Conservation (phyloP, 805 yeast genomes). For the Ogataea paraovalis region DNA sequence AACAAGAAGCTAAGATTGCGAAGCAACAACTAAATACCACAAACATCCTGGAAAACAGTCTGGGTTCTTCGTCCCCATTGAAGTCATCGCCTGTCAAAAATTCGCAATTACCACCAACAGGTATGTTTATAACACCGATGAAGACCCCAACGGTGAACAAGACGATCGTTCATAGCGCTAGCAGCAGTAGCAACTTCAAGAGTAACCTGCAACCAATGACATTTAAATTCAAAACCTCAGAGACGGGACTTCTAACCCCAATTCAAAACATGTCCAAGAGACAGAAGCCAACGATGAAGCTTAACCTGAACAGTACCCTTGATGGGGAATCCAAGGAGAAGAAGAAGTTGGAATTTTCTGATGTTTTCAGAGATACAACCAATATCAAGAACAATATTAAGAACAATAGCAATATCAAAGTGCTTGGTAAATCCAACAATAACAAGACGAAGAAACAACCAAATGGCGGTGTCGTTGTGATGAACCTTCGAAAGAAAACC, state of each 20-base stretch:
- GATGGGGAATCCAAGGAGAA: background rate
- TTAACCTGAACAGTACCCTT: constrained; percentile 9
- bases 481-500: background rate
- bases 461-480: constrained; percentile 1
- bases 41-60: background rate
- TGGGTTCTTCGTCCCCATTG: background rate
- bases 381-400: constrained; percentile 10
- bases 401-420: background rate
- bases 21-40: background rate
- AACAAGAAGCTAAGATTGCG: too few species aligned
- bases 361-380: constrained; percentile 22
- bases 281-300: constrained; percentile 31
- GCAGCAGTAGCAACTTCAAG: constrained; percentile 3
- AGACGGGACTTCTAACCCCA: constrained; percentile 29
- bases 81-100: background rate
- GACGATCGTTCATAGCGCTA: background rate
- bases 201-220: constrained; percentile 21
- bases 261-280: constrained; percentile 21
- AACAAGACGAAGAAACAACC: background rate
- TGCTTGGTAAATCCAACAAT: background rate
- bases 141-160: constrained; percentile 11
- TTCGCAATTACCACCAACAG: constrained; percentile 22
- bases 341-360: constrained; percentile 9
- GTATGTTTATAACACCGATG: constrained; percentile 23
- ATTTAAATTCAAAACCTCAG: constrained; percentile 34